Percentiles rank a stretch among this genome's conserved stretches.
Conservation (phyloP, 306 rosid species). For the Castanopsis chinensis region DNA sequence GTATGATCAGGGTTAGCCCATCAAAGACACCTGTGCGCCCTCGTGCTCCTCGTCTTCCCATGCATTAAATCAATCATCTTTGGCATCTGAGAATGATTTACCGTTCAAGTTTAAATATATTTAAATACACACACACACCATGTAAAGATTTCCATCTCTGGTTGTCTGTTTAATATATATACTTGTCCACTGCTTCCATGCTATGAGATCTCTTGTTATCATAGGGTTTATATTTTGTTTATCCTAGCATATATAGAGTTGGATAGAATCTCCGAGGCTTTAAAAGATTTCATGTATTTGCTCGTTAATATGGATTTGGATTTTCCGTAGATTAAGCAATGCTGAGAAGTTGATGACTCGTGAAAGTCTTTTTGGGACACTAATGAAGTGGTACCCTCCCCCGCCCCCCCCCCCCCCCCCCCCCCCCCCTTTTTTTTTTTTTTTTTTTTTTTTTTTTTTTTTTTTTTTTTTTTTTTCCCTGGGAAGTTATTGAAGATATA, state of each 20-base stretch:
- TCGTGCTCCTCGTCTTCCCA: slow-evolving; percentile 54
- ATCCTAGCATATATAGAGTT: slow-evolving; percentile 31
- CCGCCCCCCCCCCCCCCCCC: too few species aligned
- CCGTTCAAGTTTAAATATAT: slow-evolving; percentile 44
- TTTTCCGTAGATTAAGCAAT: slow-evolving; percentile 2
- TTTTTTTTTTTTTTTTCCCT: neutral
- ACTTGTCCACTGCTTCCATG: slow-evolving; percentile 24
- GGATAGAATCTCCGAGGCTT: slow-evolving; percentile 34
- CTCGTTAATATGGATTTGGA: slow-evolving; percentile 10
- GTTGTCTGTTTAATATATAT: slow-evolving; percentile 19
- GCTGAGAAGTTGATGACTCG: neutral
- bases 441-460: neutral
- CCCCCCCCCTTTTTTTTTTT: too few species aligned
- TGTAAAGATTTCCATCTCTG: slow-evolving; percentile 38
- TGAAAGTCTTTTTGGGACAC: neutral
- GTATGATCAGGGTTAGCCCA: slow-evolving; percentile 76
- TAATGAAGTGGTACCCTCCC: neutral
- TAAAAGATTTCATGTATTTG: slow-evolving; percentile 11
- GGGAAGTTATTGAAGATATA: neutral
- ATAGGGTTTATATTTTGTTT: slow-evolving; percentile 17
- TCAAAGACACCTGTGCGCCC: slow-evolving; percentile 89
- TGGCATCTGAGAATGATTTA: slow-evolving; percentile 40
- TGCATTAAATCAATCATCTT: slow-evolving; percentile 47
- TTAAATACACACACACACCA: slow-evolving; percentile 37
- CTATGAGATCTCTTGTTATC: slow-evolving; percentile 24